Base-by-base conservation (phyloP, 176 grass and related monocot species). In the Calamus simplicifolius region DNA sequence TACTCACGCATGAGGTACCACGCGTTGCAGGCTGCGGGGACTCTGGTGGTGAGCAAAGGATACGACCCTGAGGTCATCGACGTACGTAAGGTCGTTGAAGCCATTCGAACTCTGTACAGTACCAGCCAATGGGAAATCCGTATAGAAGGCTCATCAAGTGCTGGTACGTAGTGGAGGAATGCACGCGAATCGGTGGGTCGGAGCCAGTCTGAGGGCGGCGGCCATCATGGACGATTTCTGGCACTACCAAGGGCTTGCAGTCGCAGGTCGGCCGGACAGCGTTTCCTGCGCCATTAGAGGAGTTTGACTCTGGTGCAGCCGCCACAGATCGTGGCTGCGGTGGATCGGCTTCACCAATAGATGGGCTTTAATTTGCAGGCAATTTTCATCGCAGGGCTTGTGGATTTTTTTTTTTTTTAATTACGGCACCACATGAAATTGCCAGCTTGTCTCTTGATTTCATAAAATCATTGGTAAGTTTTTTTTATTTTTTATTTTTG, bases 1-100 rank as follows among this genome's bases (percentile, higher is more conserved):
- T 95, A 95, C 68, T 95, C 86, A 1, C 80, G 82, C 0, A 89
- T 89, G 90, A 75, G 90, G 74, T 95, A 95, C 70, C 90, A 89
- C 61, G 90, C 86, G 68, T 86, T 95, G 86, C 80, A 89, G 63
- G 90, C 90, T 5, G 74, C 70, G 0, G 87, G 90, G 80, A 90
- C 86, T 0, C 57, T 95, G 6, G 90, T 95, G 6, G 90, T 95
- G 55, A 90, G 90, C 74, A 87, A 81, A 64, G 83, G 90, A 15
- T 90, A 87, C 0, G 83, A 95, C 19, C 86, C 82, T 0, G 86
- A 95, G 64, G 83, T 95, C 16, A 90, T 95, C 18, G 90, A 95
- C 50, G 87, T 95, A 23, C 21, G 21, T 23, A 23, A 87, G 86
- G 74, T 86, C 80, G 0, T 21, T 90, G 73, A 95, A 90, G 59